Evolutionary conservation across 23 red algal species (phyloP).

Genomic region (Gracilaria domingensis): DNA sequence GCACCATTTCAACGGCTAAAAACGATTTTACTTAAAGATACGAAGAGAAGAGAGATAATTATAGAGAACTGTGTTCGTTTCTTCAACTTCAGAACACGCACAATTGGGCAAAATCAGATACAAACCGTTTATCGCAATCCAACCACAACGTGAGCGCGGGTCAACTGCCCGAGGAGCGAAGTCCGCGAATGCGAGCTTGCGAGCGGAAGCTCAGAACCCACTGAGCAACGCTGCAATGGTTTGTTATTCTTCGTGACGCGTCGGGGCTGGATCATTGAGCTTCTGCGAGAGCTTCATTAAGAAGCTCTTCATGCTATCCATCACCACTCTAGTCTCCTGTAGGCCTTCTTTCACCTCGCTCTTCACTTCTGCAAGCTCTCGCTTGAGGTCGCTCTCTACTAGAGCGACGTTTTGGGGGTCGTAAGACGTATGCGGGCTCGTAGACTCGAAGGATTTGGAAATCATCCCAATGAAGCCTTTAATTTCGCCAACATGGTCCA

Average conservation of each 20-base stretch:
- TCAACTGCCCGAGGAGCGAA: background rate
- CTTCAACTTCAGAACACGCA: background rate
- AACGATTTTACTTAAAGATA: background rate
- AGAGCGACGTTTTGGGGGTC: too few species aligned
- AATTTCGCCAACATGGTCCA: too few species aligned
- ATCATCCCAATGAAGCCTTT: too few species aligned
- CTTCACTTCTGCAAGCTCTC: background rate
- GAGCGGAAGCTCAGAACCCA: background rate
- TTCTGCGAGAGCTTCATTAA: too few species aligned
- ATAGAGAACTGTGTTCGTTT: too few species aligned
- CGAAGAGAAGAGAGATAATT: background rate
- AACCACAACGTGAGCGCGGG: background rate
- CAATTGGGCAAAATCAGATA: background rate
- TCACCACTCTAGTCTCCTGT: background rate
- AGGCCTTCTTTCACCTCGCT: background rate
- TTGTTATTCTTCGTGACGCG: too few species aligned
- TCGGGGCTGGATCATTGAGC: too few species aligned
- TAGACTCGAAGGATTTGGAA: too few species aligned
- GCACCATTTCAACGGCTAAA: constrained; percentile 1
- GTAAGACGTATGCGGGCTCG: too few species aligned
- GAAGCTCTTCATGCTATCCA: too few species aligned
- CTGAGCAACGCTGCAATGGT: background rate
- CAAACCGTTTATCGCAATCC: background rate
- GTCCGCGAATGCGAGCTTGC: background rate
- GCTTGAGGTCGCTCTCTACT: too few species aligned